phyloP scores from a whole-genome alignment of 2,329 filamentous ascomycete genomes.

The Ascomycota sp. region DNA sequence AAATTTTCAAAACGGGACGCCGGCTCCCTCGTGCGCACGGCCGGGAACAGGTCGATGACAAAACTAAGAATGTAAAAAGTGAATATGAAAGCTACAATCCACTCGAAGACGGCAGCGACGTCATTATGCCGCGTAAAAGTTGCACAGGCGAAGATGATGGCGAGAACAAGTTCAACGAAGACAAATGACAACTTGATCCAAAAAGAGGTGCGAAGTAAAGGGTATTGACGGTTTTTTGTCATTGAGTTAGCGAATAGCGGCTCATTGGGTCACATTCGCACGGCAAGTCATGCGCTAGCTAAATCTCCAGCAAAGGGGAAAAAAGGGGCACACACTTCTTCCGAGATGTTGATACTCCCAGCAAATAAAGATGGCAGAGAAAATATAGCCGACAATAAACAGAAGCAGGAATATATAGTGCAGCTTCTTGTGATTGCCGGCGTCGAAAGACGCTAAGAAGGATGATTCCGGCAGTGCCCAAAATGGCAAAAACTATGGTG shows the following conservation, averaged over 20 bases:
- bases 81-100: slow-evolving; percentile 63
- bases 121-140: slow-evolving; percentile 32
- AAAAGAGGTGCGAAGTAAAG: slow-evolving; percentile 58
- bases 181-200: slow-evolving; percentile 78
- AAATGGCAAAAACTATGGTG: slow-evolving; percentile 46
- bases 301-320: neutral
- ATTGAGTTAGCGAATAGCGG: neutral
- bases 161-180: slow-evolving; percentile 54
- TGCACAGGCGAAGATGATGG: slow-evolving; percentile 51
- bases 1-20: slow-evolving; percentile 11
- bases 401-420: slow-evolving; percentile 63
- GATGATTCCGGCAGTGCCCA: slow-evolving; percentile 64
- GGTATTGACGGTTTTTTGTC: slow-evolving; percentile 50
- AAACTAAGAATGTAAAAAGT: slow-evolving; percentile 78
- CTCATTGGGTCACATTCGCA: too few relatives aligned
- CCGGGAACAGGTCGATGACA: slow-evolving; percentile 69
- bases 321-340: slow-evolving; percentile 27
- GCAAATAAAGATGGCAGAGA: slow-evolving; percentile 76
- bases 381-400: slow-evolving; percentile 71
- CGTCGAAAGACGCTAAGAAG: slow-evolving; percentile 75
- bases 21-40: slow-evolving; percentile 34
- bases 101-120: slow-evolving; percentile 59
- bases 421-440: slow-evolving; percentile 38
- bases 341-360: slow-evolving; percentile 77
- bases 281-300: too few relatives aligned